Evolutionary conservation across 192 early-diverging fungal species (phyloP).

Genomic region (Coemansia sp.): DNA sequence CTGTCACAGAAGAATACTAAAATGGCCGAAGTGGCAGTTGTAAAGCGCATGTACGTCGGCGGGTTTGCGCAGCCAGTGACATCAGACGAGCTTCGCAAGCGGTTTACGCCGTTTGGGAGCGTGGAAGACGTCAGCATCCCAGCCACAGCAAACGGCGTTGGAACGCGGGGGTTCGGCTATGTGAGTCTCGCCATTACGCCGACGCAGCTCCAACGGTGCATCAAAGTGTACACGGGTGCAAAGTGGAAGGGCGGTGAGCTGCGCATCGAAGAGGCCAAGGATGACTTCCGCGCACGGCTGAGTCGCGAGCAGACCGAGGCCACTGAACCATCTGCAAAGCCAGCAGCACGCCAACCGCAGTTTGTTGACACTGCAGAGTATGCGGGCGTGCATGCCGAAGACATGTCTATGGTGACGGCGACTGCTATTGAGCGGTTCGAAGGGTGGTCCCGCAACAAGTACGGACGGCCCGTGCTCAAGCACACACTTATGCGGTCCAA

Average conservation of each 20-base stretch:
- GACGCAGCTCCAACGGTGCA: slow-evolving; percentile 67
- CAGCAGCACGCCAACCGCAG: slow-evolving; percentile 29
- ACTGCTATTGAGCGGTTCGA: slow-evolving; percentile 62
- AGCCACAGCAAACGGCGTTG: slow-evolving; percentile 9
- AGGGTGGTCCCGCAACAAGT: slow-evolving; percentile 70
- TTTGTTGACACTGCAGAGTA: slow-evolving; percentile 1
- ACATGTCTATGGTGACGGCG: slow-evolving; percentile 71
- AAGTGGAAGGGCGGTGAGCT: slow-evolving; percentile 83
- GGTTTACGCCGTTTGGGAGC: slow-evolving; percentile 75
- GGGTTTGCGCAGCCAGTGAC: slow-evolving; percentile 66
- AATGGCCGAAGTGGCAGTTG: slow-evolving; percentile 29
- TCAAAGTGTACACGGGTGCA: slow-evolving; percentile 68
- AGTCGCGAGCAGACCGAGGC: slow-evolving; percentile 53
- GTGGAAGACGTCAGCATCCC: slow-evolving; percentile 35
- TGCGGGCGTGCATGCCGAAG: slow-evolving; percentile 55
- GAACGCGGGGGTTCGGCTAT: slow-evolving; percentile 70
- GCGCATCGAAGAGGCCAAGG: slow-evolving; percentile 79
- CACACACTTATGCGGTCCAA: slow-evolving; percentile 60
- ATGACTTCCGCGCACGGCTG: slow-evolving; percentile 57
- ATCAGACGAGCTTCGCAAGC: slow-evolving; percentile 56
- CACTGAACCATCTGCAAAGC: not conserved
- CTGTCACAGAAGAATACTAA: not conserved
- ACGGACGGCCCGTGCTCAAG: slow-evolving; percentile 71
- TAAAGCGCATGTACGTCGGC: slow-evolving; percentile 74
- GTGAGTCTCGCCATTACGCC: slow-evolving; percentile 67